Percentiles rank a stretch among this genome's conserved stretches.
phyloP scores from a whole-genome alignment of 768 basidiomycete genomes.

The Lactarius pseudohatsudake region DNA sequence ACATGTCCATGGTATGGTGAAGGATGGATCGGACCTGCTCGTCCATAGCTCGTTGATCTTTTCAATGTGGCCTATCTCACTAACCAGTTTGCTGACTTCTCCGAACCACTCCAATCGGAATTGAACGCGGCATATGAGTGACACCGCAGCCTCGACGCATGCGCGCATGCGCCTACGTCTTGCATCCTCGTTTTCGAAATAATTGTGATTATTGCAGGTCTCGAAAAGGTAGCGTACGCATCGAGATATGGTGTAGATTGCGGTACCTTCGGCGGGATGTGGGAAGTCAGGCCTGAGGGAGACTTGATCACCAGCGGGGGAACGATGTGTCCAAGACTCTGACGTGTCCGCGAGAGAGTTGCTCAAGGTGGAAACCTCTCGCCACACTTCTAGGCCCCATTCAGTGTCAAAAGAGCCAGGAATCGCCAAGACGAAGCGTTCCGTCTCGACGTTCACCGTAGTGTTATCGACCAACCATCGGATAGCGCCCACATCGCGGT shows the following conservation, averaged over 20 bases:
- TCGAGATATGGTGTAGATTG: background rate
- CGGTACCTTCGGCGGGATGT: background rate
- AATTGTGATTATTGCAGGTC: background rate
- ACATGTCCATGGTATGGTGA: constrained; percentile 5
- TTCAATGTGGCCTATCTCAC: background rate
- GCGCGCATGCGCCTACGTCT: background rate
- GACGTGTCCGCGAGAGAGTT: background rate
- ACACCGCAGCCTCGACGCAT: constrained; percentile 6
- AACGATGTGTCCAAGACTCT: too few species aligned
- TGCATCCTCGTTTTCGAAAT: background rate
- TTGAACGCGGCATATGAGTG: background rate
- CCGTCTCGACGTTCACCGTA: background rate
- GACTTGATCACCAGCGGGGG: background rate
- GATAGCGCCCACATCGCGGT: constrained; percentile 1
- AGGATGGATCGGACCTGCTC: background rate
- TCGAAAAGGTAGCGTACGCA: constrained; percentile 1
- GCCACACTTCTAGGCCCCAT: constrained; percentile 8
- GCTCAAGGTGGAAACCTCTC: background rate
- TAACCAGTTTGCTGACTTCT: background rate
- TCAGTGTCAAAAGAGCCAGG: background rate
- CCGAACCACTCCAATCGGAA: constrained; percentile 3
- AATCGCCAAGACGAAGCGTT: background rate
- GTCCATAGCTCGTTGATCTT: too few species aligned
- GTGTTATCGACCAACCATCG: constrained; percentile 6
- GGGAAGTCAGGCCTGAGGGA: too few species aligned